Evolutionary conservation across 2,329 filamentous ascomycete species (phyloP).

Genomic region (Colletotrichum sp.): DNA sequence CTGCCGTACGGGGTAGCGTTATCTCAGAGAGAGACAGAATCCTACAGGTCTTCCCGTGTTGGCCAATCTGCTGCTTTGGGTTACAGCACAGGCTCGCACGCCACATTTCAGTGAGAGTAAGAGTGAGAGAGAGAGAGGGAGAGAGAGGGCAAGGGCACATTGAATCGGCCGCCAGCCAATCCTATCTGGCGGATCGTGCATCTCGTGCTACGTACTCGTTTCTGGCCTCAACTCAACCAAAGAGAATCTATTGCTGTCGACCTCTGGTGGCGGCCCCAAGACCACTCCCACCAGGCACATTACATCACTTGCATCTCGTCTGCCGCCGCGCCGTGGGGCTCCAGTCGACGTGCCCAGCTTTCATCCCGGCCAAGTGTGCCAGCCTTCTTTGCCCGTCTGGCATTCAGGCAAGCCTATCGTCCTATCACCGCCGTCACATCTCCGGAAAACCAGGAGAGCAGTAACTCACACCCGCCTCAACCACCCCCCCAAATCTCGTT

Average conservation of each 20-base stretch:
- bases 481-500: background rate
- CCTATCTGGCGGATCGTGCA: conserved; percentile 7
- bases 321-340: conserved; percentile 13
- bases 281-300: conserved; percentile 9
- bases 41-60: background rate
- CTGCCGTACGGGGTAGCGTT: background rate
- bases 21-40: background rate
- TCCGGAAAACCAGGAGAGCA: background rate
- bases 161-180: conserved; percentile 1
- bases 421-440: conserved; percentile 15
- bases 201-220: conserved; percentile 6
- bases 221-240: background rate
- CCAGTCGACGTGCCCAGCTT: background rate
- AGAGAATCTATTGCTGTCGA: background rate
- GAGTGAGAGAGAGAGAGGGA: background rate
- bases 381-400: background rate
- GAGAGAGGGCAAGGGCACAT: background rate
- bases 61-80: background rate
- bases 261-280: conserved; percentile 9
- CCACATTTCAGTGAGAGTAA: background rate
- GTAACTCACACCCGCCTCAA: conserved; percentile 9
- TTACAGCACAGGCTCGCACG: conserved; percentile 2
- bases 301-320: conserved; percentile 17
- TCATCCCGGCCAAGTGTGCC: conserved; percentile 4
- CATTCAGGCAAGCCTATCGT: conserved; percentile 9